Percentiles rank a stretch among this genome's conserved stretches.
Evolutionary conservation across 495 filamentous ascomycete species (phyloP).

Genomic region (Xylaria palmicola): DNA sequence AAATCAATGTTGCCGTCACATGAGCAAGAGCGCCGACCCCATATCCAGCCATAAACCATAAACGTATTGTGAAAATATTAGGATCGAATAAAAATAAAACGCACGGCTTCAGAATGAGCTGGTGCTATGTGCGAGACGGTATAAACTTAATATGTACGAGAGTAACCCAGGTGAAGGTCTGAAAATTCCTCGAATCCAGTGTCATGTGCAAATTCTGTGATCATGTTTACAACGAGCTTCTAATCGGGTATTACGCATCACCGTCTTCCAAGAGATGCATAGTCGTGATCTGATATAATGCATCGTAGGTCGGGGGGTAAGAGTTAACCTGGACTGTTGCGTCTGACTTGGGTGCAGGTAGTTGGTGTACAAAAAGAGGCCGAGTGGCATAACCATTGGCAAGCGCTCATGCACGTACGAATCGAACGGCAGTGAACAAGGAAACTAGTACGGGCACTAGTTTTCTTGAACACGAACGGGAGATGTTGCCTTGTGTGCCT

Average conservation of each 20-base stretch:
- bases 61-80: conserved; percentile 5
- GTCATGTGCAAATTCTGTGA: background rate
- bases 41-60: conserved; percentile 13
- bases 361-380: background rate
- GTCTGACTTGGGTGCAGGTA: background rate
- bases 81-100: background rate
- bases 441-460: background rate
- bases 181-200: background rate
- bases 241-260: conserved; percentile 3
- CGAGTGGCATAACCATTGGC: background rate
- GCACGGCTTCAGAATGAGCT: background rate
- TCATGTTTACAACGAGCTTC: conserved; percentile 1
- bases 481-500: background rate
- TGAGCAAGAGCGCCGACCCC: conserved; percentile 12
- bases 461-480: conserved; percentile 17
- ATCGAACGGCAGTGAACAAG: background rate
- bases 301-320: background rate
- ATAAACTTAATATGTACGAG: conserved; percentile 1
- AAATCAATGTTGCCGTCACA: conserved; percentile 4
- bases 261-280: too few relatives aligned
- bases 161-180: background rate
- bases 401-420: background rate
- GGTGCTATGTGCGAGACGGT: background rate
- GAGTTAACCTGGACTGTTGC: background rate
- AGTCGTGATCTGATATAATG: background rate